Evolutionary conservation across 1,284 basidiomycete genomes (phyloP).

Genomic region (Chondrostereum purpureum): DNA sequence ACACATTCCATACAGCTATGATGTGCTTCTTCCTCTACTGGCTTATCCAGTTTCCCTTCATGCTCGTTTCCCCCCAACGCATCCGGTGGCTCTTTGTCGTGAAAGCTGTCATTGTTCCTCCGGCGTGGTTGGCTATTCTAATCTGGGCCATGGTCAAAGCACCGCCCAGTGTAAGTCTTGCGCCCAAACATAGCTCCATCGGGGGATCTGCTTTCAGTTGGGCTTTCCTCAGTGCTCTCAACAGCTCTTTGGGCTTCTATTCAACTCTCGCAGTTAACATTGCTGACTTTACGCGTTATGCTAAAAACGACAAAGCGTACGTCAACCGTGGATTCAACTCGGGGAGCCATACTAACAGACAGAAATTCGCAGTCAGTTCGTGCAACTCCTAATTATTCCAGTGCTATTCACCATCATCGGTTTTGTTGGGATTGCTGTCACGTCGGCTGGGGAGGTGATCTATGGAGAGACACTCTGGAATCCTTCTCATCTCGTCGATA

Average conservation of each 20-base stretch:
- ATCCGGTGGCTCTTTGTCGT: slow-evolving; percentile 68
- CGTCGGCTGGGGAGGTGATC: slow-evolving; percentile 54
- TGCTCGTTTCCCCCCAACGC: slow-evolving; percentile 69
- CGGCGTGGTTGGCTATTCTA: slow-evolving; percentile 63
- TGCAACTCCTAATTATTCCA: slow-evolving; percentile 68
- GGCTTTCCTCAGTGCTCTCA: slow-evolving; percentile 70
- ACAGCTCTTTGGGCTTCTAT: slow-evolving; percentile 64
- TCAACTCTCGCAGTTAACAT: slow-evolving; percentile 67
- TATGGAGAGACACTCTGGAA: slow-evolving; percentile 54
- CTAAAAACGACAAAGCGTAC: too few species aligned
- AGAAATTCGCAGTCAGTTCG: slow-evolving; percentile 44
- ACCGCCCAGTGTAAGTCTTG: slow-evolving; percentile 45
- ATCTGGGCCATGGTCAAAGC: slow-evolving; percentile 70
- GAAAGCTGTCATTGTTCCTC: slow-evolving; percentile 51
- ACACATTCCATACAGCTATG: slow-evolving; percentile 32
- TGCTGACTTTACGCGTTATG: slow-evolving; percentile 71
- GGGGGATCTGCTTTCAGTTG: slow-evolving; percentile 51
- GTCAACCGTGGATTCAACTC: background rate
- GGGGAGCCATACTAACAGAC: slow-evolving; percentile 4
- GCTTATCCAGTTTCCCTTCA: slow-evolving; percentile 67
- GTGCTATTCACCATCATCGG: slow-evolving; percentile 53
- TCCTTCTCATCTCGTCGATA: slow-evolving; percentile 48
- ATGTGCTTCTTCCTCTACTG: slow-evolving; percentile 79
- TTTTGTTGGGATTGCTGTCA: slow-evolving; percentile 59
- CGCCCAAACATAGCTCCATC: slow-evolving; percentile 37